Percentiles rank a stretch among this genome's conserved stretches.
Conservation (phyloP, 2,329 filamentous ascomycete genomes). For the Albifimbria verrucaria region DNA sequence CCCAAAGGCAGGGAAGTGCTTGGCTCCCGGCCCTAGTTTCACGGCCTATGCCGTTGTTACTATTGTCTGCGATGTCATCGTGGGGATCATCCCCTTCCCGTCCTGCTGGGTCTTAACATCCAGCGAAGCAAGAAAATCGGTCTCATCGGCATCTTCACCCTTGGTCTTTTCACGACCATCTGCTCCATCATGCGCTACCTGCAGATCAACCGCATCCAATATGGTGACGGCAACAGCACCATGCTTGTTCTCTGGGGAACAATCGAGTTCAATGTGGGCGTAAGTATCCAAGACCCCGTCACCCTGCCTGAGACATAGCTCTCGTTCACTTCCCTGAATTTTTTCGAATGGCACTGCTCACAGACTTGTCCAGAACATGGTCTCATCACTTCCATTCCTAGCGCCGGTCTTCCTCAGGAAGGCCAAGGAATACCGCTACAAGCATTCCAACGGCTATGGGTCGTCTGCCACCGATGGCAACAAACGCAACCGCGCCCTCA, state of each 20-base stretch:
- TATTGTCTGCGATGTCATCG: constrained; percentile 47
- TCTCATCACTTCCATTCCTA: constrained; percentile 43
- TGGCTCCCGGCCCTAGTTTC: constrained; percentile 44
- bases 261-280: constrained; percentile 55
- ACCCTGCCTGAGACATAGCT: not conserved
- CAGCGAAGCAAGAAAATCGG: constrained; percentile 45
- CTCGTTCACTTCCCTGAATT: not conserved
- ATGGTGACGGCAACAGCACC: constrained; percentile 51
- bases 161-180: constrained; percentile 52
- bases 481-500: constrained; percentile 16
- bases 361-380: constrained; percentile 34
- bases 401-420: constrained; percentile 40
- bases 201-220: constrained; percentile 47
- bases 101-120: constrained; percentile 47
- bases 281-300: constrained; percentile 24
- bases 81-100: constrained; percentile 49
- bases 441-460: constrained; percentile 28
- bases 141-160: constrained; percentile 47
- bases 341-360: constrained; percentile 1
- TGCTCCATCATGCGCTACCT: constrained; percentile 51
- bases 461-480: constrained; percentile 19
- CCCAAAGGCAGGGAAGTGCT: constrained; percentile 35
- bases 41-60: constrained; percentile 50
- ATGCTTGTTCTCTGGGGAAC: constrained; percentile 55
- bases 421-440: constrained; percentile 38